phyloP scores from a whole-genome alignment of 148 eudicot genomes.

The Salicornia ramosissima region DNA sequence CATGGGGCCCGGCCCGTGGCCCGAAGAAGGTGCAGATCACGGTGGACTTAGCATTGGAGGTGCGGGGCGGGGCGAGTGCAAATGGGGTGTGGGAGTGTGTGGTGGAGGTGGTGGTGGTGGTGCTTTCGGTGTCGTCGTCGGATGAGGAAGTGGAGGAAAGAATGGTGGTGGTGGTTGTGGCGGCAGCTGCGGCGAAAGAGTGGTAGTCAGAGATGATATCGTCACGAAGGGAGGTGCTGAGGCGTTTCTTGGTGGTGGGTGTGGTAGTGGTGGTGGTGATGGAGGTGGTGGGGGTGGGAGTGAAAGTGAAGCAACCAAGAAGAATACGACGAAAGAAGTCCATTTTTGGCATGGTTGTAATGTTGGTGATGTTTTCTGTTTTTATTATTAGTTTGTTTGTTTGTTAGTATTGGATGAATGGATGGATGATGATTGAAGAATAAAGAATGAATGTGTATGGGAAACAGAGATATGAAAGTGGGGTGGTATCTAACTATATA shows the following conservation, averaged over 20 bases:
- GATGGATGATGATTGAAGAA: not conserved
- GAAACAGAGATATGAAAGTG: not conserved
- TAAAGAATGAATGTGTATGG: not conserved
- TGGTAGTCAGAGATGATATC: constrained; percentile 26
- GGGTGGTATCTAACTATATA: not conserved
- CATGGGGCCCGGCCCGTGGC: constrained; percentile 62
- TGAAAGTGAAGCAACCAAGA: constrained; percentile 52
- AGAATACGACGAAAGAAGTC: constrained; percentile 59
- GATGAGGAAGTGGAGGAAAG: constrained; percentile 11
- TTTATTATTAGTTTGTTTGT: not conserved
- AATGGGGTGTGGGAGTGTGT: constrained; percentile 9
- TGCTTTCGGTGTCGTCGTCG: constrained; percentile 11
- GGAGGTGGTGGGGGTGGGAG: constrained; percentile 27
- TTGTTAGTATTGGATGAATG: not conserved
- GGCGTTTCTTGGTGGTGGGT: constrained; percentile 51
- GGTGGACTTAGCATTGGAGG: constrained; percentile 52
- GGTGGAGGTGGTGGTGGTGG: not conserved
- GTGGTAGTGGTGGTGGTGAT: constrained; percentile 23
- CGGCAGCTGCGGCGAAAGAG: constrained; percentile 14
- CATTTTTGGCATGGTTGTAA: constrained; percentile 45
- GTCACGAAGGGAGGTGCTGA: constrained; percentile 73
- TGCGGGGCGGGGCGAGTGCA: constrained; percentile 39
- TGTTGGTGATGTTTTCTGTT: not conserved
- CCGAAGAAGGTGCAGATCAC: constrained; percentile 88
- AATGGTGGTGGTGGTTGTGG: not conserved